phyloP scores from a whole-genome alignment of 2,329 filamentous ascomycete genomes.

The Albophoma yamanashiensis region DNA sequence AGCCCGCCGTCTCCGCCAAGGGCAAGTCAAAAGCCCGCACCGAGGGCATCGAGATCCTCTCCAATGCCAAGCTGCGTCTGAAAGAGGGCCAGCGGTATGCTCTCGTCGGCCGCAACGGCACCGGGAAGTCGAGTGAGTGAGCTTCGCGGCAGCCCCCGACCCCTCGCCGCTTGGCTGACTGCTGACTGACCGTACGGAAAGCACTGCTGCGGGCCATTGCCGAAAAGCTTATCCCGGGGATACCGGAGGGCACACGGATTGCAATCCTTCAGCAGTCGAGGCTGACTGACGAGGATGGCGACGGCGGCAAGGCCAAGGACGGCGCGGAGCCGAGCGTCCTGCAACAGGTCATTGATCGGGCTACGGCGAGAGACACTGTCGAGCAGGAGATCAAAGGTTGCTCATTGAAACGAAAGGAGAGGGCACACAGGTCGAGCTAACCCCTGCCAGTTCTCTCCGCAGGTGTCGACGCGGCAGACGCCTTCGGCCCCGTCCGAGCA shows the following conservation, averaged over 20 bases:
- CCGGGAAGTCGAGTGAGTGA: constrained; percentile 73
- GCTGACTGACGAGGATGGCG: constrained; percentile 21
- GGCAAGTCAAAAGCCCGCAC: constrained; percentile 34
- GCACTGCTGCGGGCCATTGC: constrained; percentile 65
- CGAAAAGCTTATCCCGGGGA: constrained; percentile 68
- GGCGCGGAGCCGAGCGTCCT: constrained; percentile 36
- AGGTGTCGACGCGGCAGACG: constrained; percentile 46
- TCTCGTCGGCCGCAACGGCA: constrained; percentile 69
- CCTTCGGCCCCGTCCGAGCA: constrained; percentile 46
- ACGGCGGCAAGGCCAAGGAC: constrained; percentile 4
- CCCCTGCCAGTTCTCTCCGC: constrained; percentile 40
- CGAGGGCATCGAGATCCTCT: constrained; percentile 55
- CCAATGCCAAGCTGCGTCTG: constrained; percentile 57
- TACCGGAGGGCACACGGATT: constrained; percentile 54
- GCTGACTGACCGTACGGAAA: constrained; percentile 18
- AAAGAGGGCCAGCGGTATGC: constrained; percentile 69
- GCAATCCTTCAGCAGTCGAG: constrained; percentile 60
- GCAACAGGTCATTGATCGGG: constrained; percentile 55
- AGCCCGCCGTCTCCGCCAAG: constrained; percentile 30
- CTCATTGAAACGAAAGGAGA: too few species aligned
- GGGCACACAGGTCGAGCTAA: not conserved
- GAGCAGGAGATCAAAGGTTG: constrained; percentile 50
- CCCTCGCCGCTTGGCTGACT: not conserved
- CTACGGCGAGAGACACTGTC: constrained; percentile 43
- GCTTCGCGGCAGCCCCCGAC: constrained; percentile 8